Base-by-base conservation (phyloP, 2,329 filamentous ascomycete genomes). In the Fusarium torulosum region DNA sequence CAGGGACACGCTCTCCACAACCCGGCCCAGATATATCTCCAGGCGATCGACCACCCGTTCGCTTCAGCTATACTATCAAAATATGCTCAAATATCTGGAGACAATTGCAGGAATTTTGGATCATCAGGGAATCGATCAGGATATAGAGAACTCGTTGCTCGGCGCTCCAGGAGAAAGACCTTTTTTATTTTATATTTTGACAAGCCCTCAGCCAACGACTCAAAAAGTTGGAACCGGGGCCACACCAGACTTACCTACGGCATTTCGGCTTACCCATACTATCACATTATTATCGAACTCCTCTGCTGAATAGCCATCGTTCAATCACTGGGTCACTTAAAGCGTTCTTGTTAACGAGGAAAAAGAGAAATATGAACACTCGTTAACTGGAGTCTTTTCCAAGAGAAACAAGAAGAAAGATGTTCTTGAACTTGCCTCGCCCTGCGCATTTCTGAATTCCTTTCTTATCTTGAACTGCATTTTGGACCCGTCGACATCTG, bases 141-240 rank as follows among this genome's bases (percentile, higher is more conserved):
- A 69, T 69, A 73, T 72, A 68, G 69, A 73, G 59, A 59, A 73
- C 49, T 71, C 56, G 53, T 64, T 72, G 67, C 71, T 73, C 69
- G 71, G 65, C 69, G 67, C 66, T 61, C 41, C 25, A 46, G 55
- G 61, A 67, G 66, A 54, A 68, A 49, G 61, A 51, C 38, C 53
- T 42, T 53, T 47, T 57, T 53, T 63, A 44, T 57, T 53, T 63
- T 45, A 56, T 25, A 53, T 44, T 59, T 58, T 25, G 23, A 51
- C 51, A 40, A 46, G 20, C 40, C 23, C 52, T 38, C 46, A 49
- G 29, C 42, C 25, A 23, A 38, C 45, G 47, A 53, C 38, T 46
- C 47, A 53, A 27, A 42, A 42, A 53, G 23, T 33, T 38, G 27
- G 38, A 59, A 40, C 15, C 19, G 50, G 42, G 43, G 50, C 38